A percentile compares a stretch with the other conserved stretches of the same genome.
Conservation (phyloP, 2,329 filamentous ascomycete genomes). For the Apiospora pterosperma region DNA sequence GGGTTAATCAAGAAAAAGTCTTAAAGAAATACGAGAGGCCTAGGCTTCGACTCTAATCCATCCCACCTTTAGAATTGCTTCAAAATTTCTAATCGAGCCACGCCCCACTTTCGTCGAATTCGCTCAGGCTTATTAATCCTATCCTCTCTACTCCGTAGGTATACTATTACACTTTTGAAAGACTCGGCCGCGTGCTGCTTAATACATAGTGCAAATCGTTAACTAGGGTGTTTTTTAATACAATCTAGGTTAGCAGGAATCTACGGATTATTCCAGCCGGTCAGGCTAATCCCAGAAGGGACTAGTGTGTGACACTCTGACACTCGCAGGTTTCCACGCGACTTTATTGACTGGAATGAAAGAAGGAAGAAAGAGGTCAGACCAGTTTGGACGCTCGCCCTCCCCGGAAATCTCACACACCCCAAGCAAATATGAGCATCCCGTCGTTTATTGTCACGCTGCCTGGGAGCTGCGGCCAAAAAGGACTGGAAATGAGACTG, state of each 20-base stretch:
- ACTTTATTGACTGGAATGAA: slow-evolving; percentile 3
- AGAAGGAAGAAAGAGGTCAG: background rate
- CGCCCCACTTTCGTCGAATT: no score
- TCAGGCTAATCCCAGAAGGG: background rate
- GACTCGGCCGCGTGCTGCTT: no score
- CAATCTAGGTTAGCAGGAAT: background rate
- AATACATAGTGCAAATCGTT: no score
- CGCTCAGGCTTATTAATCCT: no score
- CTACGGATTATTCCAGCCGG: slow-evolving; percentile 1
- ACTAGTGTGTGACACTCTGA: background rate
- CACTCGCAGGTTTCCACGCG: slow-evolving; percentile 1
- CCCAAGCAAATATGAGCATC: slow-evolving; percentile 3
- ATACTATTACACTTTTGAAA: no score
- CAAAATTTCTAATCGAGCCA: background rate
- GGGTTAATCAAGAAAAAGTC: background rate
- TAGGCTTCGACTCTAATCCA: background rate
- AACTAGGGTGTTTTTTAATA: no score
- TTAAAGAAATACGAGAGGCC: background rate
- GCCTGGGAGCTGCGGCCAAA: slow-evolving; percentile 2
- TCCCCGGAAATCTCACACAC: background rate
- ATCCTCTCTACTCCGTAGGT: no score
- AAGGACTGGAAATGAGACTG: slow-evolving; percentile 2
- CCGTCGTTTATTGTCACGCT: slow-evolving; percentile 1
- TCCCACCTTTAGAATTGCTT: background rate
- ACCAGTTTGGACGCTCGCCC: slow-evolving; percentile 1